Conservation (phyloP, 768 basidiomycete genomes). For the Leccinum aurantiacum region DNA sequence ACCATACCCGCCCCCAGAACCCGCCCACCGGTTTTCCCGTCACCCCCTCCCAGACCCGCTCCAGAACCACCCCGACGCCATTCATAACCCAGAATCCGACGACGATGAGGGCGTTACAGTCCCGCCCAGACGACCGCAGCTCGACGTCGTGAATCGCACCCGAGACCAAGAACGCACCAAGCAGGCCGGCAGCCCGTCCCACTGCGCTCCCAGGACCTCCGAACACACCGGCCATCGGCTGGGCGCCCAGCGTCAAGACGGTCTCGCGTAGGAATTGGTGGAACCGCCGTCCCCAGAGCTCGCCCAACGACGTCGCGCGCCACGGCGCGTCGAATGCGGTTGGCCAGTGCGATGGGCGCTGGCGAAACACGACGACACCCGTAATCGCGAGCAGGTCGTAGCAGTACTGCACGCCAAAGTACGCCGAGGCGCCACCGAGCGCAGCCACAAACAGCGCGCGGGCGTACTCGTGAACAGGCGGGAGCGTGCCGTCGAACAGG, state of each 20-base stretch:
- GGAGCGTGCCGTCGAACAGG: conserved; percentile 36
- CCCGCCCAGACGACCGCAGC: conserved; percentile 52
- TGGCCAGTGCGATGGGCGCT: conserved; percentile 57
- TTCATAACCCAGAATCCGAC: conserved; percentile 56
- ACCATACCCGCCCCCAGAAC: conserved; percentile 41
- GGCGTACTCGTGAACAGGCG: conserved; percentile 31
- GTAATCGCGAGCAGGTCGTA: conserved; percentile 45
- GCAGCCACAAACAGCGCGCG: conserved; percentile 46
- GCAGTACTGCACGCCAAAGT: conserved; percentile 42
- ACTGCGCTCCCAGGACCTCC: conserved; percentile 31
- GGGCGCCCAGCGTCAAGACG: conserved; percentile 51
- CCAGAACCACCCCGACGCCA: conserved; percentile 53
- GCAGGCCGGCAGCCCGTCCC: conserved; percentile 41
- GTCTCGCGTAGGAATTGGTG: conserved; percentile 63
- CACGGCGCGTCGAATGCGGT: conserved; percentile 61
- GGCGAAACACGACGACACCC: conserved; percentile 45
- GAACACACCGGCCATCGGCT: conserved; percentile 42
- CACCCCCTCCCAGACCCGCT: conserved; percentile 42
- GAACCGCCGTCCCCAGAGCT: conserved; percentile 66
- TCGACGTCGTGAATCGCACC: conserved; percentile 57
- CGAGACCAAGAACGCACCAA: conserved; percentile 61
- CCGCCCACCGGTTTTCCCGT: conserved; percentile 49
- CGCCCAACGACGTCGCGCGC: conserved; percentile 52
- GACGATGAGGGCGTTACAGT: conserved; percentile 41
- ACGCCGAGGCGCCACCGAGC: conserved; percentile 44